Evolutionary conservation across 1,284 basidiomycete genomes (phyloP).

Genomic region (Porogramme epimiltina): DNA sequence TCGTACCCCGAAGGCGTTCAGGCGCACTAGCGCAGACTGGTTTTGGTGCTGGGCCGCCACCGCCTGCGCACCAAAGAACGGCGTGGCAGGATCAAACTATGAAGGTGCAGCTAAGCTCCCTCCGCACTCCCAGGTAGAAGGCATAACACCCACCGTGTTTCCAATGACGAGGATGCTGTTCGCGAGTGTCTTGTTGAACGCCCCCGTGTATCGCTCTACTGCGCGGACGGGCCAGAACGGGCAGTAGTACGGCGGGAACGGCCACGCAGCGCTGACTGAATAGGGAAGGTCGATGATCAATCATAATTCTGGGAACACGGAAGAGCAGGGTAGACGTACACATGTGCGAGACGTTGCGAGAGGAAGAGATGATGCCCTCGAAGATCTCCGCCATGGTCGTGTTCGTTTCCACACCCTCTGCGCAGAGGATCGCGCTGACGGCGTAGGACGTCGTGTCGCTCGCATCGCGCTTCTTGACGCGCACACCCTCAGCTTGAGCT

Average conservation of each 20-base stretch:
- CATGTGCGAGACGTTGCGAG: slow-evolving; percentile 18
- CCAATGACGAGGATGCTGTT: slow-evolving; percentile 24
- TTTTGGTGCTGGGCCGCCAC: slow-evolving; percentile 18
- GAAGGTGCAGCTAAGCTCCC: not conserved
- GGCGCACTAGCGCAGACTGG: slow-evolving; percentile 18
- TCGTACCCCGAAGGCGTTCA: slow-evolving; percentile 25
- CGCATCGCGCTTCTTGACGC: not conserved
- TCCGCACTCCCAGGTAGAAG: not conserved
- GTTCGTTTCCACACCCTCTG: slow-evolving; percentile 17
- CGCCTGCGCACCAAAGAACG: slow-evolving; percentile 18
- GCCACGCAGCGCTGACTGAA: slow-evolving; percentile 15
- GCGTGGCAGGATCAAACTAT: slow-evolving; percentile 24
- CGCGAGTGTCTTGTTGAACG: slow-evolving; percentile 25
- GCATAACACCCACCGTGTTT: slow-evolving; percentile 11
- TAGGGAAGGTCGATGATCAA: too few relatives aligned
- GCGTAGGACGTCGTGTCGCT: slow-evolving; percentile 7
- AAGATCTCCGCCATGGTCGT: slow-evolving; percentile 20
- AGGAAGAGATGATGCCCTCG: slow-evolving; percentile 12
- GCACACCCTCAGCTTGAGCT: not conserved
- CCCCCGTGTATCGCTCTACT: slow-evolving; percentile 25
- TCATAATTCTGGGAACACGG: too few relatives aligned
- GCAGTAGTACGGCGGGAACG: slow-evolving; percentile 4
- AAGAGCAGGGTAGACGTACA: too few relatives aligned
- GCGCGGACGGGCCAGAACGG: slow-evolving; percentile 23
- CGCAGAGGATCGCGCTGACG: slow-evolving; percentile 15